A percentile compares a stretch with the other conserved stretches of the same genome.
Conservation (phyloP, 2,329 filamentous ascomycete genomes). For the Herpotrichia juniperi region DNA sequence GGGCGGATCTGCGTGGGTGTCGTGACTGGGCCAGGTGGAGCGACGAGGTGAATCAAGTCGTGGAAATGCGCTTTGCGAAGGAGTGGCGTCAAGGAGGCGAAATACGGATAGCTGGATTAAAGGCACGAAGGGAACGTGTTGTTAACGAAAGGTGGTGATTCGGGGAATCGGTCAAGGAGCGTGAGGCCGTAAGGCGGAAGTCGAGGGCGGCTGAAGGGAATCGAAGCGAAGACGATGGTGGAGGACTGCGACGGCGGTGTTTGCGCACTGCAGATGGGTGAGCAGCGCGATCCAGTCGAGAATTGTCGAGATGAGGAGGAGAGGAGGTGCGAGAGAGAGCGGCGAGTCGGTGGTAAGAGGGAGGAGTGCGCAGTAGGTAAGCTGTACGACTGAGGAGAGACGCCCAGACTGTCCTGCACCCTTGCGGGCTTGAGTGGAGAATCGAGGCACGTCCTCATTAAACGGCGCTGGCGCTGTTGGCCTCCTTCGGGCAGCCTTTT, state of each 20-base stretch:
- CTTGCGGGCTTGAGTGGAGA: too few species aligned
- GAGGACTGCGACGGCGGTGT: conserved; percentile 39
- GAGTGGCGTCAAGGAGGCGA: conserved; percentile 30
- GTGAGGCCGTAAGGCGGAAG: conserved; percentile 29
- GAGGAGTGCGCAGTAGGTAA: conserved; percentile 21
- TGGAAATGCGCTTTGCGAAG: conserved; percentile 14
- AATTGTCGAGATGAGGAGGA: conserved; percentile 37
- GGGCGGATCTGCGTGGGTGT: conserved; percentile 26
- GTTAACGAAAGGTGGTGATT: conserved; percentile 43
- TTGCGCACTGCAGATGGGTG: conserved; percentile 36
- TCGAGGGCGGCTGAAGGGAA: conserved; percentile 16
- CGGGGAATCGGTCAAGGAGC: conserved; percentile 43
- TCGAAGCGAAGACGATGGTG: conserved; percentile 9
- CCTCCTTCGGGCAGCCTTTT: conserved; percentile 12
- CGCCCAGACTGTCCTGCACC: not conserved
- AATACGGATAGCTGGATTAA: conserved; percentile 24
- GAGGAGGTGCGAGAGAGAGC: conserved; percentile 23
- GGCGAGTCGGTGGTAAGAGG: conserved; percentile 20
- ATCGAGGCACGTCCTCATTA: not conserved
- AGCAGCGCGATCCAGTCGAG: conserved; percentile 41
- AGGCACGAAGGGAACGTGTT: conserved; percentile 19
- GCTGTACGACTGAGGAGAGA: not conserved
- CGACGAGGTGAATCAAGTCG: not conserved
- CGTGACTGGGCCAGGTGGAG: conserved; percentile 22
- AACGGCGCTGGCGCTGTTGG: not conserved